Evolutionary conservation across 1,284 basidiomycete genomes (phyloP).

Genomic region (Amylostereum areolatum): DNA sequence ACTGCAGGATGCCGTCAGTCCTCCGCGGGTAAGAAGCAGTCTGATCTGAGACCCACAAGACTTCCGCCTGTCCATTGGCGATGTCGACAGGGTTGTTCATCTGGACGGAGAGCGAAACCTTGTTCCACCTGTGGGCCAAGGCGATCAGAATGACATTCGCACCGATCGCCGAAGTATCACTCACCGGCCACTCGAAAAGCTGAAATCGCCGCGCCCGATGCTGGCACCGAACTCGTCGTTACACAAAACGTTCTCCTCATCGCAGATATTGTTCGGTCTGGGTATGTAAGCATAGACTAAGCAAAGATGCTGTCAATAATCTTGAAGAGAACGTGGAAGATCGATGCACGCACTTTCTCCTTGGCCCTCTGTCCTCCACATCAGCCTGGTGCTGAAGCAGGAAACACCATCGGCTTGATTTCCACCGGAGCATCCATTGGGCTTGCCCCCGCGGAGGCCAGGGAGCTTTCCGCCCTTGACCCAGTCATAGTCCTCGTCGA

Average conservation of each 20-base stretch:
- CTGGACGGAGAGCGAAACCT: conserved; percentile 49
- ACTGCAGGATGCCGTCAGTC: conserved; percentile 24
- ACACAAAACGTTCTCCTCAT: conserved; percentile 21
- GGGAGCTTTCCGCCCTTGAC: conserved; percentile 45
- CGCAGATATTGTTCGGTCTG: conserved; percentile 34
- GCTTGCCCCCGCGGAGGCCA: conserved; percentile 37
- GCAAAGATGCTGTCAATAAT: conserved; percentile 6
- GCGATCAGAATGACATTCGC: not conserved
- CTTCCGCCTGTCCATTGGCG: conserved; percentile 50
- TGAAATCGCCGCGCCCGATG: conserved; percentile 32
- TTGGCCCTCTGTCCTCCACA: conserved; percentile 36
- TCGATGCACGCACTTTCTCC: conserved; percentile 32
- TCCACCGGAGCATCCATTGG: conserved; percentile 35
- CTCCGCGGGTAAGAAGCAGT: not conserved
- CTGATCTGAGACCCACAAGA: conserved; percentile 38
- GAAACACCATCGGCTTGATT: conserved; percentile 31
- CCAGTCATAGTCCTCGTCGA: conserved; percentile 48
- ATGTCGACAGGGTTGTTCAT: conserved; percentile 49
- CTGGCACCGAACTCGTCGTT: conserved; percentile 39
- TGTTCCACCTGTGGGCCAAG: conserved; percentile 43
- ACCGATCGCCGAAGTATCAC: conserved; percentile 16
- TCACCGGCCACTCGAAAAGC: conserved; percentile 45
- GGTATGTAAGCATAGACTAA: conserved; percentile 63
- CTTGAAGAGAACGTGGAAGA: conserved; percentile 3
- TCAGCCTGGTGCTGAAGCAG: conserved; percentile 40